Percentiles rank a stretch among this genome's conserved stretches.
phyloP scores from a whole-genome alignment of 2,329 filamentous ascomycete genomes.

The Penicillium psychrosexuale region DNA sequence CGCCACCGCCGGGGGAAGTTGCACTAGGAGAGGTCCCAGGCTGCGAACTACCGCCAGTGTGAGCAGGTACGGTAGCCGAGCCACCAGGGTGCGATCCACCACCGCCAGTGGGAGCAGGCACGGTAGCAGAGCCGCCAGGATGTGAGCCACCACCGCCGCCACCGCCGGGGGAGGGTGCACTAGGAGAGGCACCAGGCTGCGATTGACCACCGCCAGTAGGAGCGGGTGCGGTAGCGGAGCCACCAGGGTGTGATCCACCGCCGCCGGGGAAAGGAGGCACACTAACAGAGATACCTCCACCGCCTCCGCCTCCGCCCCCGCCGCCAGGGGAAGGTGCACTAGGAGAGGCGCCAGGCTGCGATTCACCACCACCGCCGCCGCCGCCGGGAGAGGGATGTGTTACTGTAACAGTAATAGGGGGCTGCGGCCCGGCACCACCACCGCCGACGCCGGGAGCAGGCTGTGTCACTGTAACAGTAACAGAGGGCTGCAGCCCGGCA shows the following conservation, averaged over 20 bases:
- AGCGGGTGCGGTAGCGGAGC: too few species aligned
- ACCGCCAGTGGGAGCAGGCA: background rate
- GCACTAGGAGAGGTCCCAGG: background rate
- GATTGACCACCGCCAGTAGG: too few species aligned
- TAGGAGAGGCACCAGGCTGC: background rate
- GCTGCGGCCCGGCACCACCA: background rate
- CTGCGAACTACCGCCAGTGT: too few species aligned
- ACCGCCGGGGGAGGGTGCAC: background rate
- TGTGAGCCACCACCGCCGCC: background rate
- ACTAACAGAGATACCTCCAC: background rate
- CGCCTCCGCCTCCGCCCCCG: too few species aligned
- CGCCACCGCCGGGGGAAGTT: background rate
- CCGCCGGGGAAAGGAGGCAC: background rate
- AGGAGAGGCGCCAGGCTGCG: background rate
- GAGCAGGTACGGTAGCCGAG: too few species aligned
- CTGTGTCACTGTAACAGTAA: background rate
- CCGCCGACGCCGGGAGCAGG: background rate
- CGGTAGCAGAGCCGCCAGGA: background rate
- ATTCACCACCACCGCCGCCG: background rate
- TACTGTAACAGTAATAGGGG: background rate
- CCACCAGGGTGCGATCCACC: background rate
- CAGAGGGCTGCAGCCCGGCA: background rate
- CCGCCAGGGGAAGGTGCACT: background rate
- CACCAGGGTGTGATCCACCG: background rate
- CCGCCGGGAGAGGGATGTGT: background rate